Conservation (phyloP, 148 eudicot species). For the Euryodendron excelsum region DNA sequence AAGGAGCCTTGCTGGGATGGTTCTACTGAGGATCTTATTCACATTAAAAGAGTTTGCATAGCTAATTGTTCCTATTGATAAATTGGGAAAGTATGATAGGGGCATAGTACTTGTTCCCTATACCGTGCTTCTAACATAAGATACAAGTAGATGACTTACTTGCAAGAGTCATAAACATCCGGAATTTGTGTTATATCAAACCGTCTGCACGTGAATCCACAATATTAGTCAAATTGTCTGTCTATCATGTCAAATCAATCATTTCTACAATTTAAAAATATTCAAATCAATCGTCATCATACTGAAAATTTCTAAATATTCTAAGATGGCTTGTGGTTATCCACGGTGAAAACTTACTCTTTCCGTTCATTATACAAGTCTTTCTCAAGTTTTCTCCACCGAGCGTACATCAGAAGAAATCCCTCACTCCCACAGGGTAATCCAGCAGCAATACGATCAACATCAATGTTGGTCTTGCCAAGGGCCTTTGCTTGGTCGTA, state of each 20-base stretch:
- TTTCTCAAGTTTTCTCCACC: constrained; percentile 96
- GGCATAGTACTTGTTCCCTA: not conserved
- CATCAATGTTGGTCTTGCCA: constrained; percentile 91
- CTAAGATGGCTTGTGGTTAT: not conserved
- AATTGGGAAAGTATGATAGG: not conserved
- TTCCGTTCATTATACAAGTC: constrained; percentile 95
- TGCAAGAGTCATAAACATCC: constrained; percentile 97
- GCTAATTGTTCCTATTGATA: not conserved
- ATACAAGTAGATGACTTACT: constrained; percentile 54
- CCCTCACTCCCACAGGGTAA: constrained; percentile 99
- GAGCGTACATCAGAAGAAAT: constrained; percentile 95
- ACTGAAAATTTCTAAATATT: not conserved
- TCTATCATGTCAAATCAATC: not conserved
- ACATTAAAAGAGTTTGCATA: not conserved
- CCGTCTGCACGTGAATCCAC: constrained; percentile 52
- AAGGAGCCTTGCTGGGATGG: not conserved
- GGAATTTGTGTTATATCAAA: constrained; percentile 96
- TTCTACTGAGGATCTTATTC: not conserved
- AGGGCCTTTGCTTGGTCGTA: constrained; percentile 98
- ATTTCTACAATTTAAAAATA: not conserved
- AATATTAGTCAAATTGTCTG: constrained; percentile 20
- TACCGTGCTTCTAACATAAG: not conserved
- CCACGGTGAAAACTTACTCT: constrained; percentile 49
- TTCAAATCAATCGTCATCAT: not conserved
- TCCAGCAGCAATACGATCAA: constrained; percentile 95